Conservation (phyloP, 2,329 filamentous ascomycete genomes). For the Aspergillus alliaceus region DNA sequence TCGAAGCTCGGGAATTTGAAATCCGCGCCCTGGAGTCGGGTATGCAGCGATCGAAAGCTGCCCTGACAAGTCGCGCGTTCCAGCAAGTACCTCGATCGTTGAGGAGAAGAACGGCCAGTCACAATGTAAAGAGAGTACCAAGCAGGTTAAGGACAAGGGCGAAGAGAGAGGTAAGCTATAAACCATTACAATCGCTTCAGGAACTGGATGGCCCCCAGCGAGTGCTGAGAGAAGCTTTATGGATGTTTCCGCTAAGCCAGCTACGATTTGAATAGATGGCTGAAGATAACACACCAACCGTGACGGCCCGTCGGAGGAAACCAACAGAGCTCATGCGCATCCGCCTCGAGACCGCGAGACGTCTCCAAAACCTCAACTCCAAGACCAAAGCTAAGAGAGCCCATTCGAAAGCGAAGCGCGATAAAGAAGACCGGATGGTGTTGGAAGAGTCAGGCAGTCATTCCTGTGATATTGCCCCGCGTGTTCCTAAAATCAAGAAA, state of each 20-base stretch:
- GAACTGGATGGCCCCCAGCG: neutral
- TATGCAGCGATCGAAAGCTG: constrained; percentile 71
- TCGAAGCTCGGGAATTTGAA: constrained; percentile 84
- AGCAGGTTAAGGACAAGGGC: constrained; percentile 71
- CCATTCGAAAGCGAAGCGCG: constrained; percentile 46
- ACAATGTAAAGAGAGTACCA: constrained; percentile 90
- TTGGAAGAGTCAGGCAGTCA: constrained; percentile 29
- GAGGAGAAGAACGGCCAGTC: constrained; percentile 84
- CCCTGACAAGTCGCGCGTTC: constrained; percentile 71
- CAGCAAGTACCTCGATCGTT: constrained; percentile 85
- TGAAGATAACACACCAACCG: constrained; percentile 86
- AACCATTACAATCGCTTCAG: neutral
- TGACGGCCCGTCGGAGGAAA: constrained; percentile 57
- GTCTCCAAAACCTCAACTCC: constrained; percentile 61
- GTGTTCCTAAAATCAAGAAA: constrained; percentile 66
- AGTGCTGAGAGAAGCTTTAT: neutral
- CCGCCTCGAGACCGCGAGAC: constrained; percentile 74
- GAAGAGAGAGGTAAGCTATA: constrained; percentile 54
- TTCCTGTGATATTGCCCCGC: constrained; percentile 37
- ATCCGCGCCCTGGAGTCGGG: constrained; percentile 81
- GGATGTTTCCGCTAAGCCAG: neutral
- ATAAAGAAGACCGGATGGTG: constrained; percentile 25
- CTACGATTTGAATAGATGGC: constrained; percentile 61
- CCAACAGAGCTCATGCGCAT: constrained; percentile 47
- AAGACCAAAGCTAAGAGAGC: constrained; percentile 42